A percentile compares a stretch with the other conserved stretches of the same genome.
phyloP scores from a whole-genome alignment of 495 filamentous ascomycete genomes.

The Usnea hakonensis region DNA sequence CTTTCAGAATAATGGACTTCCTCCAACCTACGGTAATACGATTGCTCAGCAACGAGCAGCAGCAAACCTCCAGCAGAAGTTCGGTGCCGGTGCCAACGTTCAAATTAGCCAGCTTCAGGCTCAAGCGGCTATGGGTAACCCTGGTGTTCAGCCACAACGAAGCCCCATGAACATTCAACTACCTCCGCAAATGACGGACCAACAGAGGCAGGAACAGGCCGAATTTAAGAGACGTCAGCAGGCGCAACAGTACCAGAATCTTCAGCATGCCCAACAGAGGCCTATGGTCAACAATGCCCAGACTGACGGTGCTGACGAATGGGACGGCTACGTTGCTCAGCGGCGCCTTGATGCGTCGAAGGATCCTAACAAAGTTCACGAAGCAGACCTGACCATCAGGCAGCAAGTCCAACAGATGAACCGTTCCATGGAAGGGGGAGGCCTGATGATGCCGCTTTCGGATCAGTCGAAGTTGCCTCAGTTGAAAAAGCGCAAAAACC shows the following conservation, averaged over 20 bases:
- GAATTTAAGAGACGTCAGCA: slow-evolving; percentile 36
- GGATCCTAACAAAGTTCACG: background rate
- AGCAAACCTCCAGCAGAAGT: slow-evolving; percentile 58
- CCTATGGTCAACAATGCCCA: slow-evolving; percentile 45
- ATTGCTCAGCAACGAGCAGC: slow-evolving; percentile 61
- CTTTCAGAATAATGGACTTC: slow-evolving; percentile 34
- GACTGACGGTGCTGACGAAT: slow-evolving; percentile 65
- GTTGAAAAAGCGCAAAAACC: slow-evolving; percentile 26
- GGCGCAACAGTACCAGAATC: slow-evolving; percentile 42
- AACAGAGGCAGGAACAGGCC: slow-evolving; percentile 24
- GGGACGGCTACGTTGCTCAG: slow-evolving; percentile 52
- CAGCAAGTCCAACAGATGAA: slow-evolving; percentile 60
- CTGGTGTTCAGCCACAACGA: slow-evolving; percentile 40
- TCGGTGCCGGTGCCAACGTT: slow-evolving; percentile 59
- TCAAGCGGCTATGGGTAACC: slow-evolving; percentile 35
- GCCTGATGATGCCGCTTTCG: slow-evolving; percentile 63
- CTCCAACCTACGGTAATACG: slow-evolving; percentile 33
- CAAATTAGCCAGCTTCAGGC: slow-evolving; percentile 60
- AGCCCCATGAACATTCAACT: slow-evolving; percentile 41
- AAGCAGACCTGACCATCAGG: slow-evolving; percentile 42
- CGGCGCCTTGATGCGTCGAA: slow-evolving; percentile 42
- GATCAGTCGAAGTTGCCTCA: slow-evolving; percentile 29
- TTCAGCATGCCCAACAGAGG: slow-evolving; percentile 35
- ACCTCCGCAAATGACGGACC: slow-evolving; percentile 36
- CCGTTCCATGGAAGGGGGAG: slow-evolving; percentile 67